Evolutionary conservation across 2,329 filamentous ascomycete genomes (phyloP), one percentile per base, ranked within the genome.

Genomic region (Peltaster fructicola): DNA sequence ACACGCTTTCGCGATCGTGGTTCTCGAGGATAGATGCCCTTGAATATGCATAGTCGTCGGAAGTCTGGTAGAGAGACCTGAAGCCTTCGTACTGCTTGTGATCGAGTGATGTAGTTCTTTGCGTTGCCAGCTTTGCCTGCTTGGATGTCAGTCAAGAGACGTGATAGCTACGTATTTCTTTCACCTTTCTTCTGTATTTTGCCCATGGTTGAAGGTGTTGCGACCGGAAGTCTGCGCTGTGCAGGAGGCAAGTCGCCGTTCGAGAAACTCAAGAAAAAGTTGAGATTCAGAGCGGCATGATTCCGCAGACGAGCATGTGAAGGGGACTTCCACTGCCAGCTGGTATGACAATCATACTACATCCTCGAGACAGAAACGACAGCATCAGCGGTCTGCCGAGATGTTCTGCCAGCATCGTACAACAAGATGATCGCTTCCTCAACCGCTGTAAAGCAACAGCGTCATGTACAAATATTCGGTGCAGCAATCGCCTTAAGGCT

Each of bases 31-130:
- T 93, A 98, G 52, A 98, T 95, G 44, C 84, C 64, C 63, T 95
- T 95, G 75, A 92, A 98, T 54, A 98, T 98, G 61, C 88, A 98
- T 50, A 98, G 67, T 59, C 91, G 77, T 57, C 88, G 75, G 59
- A 98, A 98, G 58, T 98, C 88, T 39, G 84, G 82, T 29, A 98
- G 70, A 46, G 79, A 92, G 55, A 98, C 78, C 58, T 98, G 88
- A 35, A 98, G 73, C 61, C 95, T 98, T 54, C 84, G 81, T 44
- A 98, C 81, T 22, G 88, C 88, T 61, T 93, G 82, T 20, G 85
- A 93, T 53, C 88, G 70, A 30, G 88, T 98, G 43, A 98, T 82
- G 63, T 85, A 98, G 67, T 98, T 98, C 61, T 88, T 92, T 59
- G 84, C 82, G 53, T 81, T 76, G 53, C 88, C 88, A 50, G 84